Percentiles rank a stretch among this genome's conserved stretches.
Conservation (phyloP, 441 rosid genomes). For the Corymbia calophylla region DNA sequence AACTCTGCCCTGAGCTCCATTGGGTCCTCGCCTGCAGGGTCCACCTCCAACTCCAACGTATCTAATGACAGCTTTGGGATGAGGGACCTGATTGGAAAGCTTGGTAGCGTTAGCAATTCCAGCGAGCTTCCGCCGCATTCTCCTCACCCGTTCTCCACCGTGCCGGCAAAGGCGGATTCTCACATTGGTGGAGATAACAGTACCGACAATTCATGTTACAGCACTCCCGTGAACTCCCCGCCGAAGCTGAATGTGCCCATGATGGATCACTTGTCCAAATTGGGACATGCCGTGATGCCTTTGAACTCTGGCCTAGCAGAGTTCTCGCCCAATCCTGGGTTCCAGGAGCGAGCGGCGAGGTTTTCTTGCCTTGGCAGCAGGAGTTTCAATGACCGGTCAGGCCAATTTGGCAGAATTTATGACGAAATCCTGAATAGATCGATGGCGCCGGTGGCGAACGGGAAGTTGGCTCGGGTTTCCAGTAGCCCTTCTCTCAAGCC, state of each 20-base stretch:
- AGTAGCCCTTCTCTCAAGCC: constrained; percentile 50
- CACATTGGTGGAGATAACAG: constrained; percentile 14
- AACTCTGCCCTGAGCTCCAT: neutral
- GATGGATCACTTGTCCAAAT: constrained; percentile 13
- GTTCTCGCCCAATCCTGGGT: constrained; percentile 58
- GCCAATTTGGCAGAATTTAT: constrained; percentile 17
- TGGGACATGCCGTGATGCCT: constrained; percentile 32
- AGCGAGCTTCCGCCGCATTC: constrained; percentile 39
- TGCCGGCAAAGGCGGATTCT: neutral
- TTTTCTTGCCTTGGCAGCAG: constrained; percentile 58
- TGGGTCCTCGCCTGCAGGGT: neutral
- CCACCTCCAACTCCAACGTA: neutral
- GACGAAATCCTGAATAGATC: constrained; percentile 11
- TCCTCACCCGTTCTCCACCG: constrained; percentile 12
- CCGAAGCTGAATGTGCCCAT: constrained; percentile 22
- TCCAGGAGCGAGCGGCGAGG: constrained; percentile 54
- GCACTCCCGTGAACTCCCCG: constrained; percentile 49
- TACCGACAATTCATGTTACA: constrained; percentile 17
- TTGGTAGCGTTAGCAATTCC: constrained; percentile 4
- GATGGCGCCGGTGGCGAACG: constrained; percentile 16
- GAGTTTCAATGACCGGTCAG: constrained; percentile 58
- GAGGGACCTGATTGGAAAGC: neutral
- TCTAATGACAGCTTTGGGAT: neutral
- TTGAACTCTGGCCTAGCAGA: constrained; percentile 40
- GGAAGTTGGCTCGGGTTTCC: constrained; percentile 46